Percentiles rank a stretch among this genome's conserved stretches.
phyloP scores from a whole-genome alignment of 345 rosid genomes.

The Pugionium cornutum region DNA sequence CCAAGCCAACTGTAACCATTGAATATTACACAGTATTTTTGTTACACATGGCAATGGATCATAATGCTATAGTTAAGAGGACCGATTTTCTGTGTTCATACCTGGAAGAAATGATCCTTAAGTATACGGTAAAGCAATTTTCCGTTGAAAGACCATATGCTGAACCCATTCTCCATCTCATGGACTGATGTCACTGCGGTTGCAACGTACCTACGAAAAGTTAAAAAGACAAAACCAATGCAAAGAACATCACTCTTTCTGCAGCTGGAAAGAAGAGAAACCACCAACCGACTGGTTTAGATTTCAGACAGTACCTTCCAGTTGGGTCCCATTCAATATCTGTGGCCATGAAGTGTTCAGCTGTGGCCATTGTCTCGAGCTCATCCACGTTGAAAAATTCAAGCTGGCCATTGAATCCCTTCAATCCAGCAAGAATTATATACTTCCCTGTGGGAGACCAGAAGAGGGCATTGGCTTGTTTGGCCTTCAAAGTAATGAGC shows the following conservation, averaged over 20 bases:
- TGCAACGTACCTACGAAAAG: conserved; percentile 68
- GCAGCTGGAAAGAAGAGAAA: conserved; percentile 19
- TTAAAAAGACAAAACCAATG: background rate
- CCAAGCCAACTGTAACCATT: conserved; percentile 64
- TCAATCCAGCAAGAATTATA: conserved; percentile 86
- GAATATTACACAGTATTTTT: conserved; percentile 17
- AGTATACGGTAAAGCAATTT: conserved; percentile 69
- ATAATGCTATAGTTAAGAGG: background rate
- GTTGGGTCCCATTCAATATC: conserved; percentile 99
- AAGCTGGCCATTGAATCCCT: conserved; percentile 91
- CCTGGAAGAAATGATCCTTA: conserved; percentile 98
- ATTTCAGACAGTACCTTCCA: conserved; percentile 61
- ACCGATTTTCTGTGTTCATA: conserved; percentile 5
- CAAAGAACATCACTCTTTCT: background rate
- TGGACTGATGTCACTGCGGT: conserved; percentile 91
- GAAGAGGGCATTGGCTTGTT: conserved; percentile 92
- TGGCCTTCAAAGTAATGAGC: conserved; percentile 79
- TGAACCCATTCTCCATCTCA: conserved; percentile 97
- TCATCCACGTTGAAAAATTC: conserved; percentile 92
- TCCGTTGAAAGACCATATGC: conserved; percentile 91
- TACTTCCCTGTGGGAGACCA: conserved; percentile 94
- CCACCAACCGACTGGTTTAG: background rate
- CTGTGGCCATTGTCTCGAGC: conserved; percentile 91
- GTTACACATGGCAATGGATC: background rate
- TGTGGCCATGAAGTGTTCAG: conserved; percentile 95